Conservation (phyloP, 2,329 filamentous ascomycete species). For the Dactylellina parvicollis region DNA sequence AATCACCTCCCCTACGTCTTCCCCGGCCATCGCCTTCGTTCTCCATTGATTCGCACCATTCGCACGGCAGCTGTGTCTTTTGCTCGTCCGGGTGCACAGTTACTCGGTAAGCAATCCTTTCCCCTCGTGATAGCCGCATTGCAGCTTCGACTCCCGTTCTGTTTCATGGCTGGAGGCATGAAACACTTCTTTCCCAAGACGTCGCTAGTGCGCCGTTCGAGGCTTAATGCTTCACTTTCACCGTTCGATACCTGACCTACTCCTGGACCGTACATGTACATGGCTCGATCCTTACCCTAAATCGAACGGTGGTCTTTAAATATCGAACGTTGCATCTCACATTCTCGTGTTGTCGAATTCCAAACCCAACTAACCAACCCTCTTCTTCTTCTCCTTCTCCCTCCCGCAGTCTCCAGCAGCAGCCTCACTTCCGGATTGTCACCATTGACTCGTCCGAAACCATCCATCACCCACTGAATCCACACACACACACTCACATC, state of each 20-base stretch:
- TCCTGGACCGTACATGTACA: conserved; percentile 14
- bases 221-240: conserved; percentile 14
- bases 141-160: conserved; percentile 25
- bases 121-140: conserved; percentile 1
- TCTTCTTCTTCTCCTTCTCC: conserved; percentile 17
- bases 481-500: conserved; percentile 57
- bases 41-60: neutral
- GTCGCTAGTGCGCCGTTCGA: conserved; percentile 30
- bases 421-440: conserved; percentile 29
- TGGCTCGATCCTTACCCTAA: conserved; percentile 23
- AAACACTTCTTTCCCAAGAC: conserved; percentile 42
- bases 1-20: neutral
- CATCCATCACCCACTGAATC: conserved; percentile 4
- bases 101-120: conserved; percentile 23
- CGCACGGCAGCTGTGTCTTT: neutral
- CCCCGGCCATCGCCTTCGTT: neutral
- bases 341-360: conserved; percentile 46
- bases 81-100: conserved; percentile 23
- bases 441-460: conserved; percentile 37
- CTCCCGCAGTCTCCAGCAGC: conserved; percentile 33
- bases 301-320: conserved; percentile 25
- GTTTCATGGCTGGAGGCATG: conserved; percentile 38
- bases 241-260: neutral
- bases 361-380: conserved; percentile 30
- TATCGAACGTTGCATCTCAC: conserved; percentile 8